Conservation (phyloP, 768 basidiomycete genomes). For the Baorangia bicolor region DNA sequence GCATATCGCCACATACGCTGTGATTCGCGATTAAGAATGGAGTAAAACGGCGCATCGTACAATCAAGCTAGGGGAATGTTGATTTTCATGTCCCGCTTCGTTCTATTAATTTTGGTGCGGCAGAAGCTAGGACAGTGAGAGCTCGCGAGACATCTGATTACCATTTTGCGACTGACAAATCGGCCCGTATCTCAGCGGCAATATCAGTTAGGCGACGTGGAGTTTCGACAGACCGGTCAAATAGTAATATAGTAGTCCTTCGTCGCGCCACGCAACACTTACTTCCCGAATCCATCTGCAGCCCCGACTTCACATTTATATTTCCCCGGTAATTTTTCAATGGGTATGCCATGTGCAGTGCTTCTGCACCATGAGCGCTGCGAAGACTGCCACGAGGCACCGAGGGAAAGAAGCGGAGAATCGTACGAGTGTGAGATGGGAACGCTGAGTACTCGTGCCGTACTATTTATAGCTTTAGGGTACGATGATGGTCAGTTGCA, state of each 20-base stretch:
- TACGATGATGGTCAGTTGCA: neutral
- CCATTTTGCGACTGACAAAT: neutral
- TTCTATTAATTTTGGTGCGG: neutral
- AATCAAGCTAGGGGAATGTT: neutral
- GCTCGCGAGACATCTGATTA: neutral
- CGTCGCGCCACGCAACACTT: neutral
- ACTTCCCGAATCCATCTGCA: too few relatives aligned
- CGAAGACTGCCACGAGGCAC: conserved; percentile 3
- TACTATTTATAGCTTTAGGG: conserved; percentile 10
- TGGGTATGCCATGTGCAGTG: neutral
- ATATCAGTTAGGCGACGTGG: neutral
- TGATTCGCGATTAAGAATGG: neutral
- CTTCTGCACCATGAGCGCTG: neutral
- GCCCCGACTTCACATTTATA: neutral
- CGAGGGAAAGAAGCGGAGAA: conserved; percentile 5
- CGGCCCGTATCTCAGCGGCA: neutral
- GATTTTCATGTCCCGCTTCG: neutral
- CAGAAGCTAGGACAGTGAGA: neutral
- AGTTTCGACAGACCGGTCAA: neutral
- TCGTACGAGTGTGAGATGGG: conserved; percentile 5
- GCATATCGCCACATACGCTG: neutral
- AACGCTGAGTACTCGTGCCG: neutral
- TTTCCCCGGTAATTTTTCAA: neutral
- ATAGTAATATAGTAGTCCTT: neutral
- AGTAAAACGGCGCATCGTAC: neutral